Evolutionary conservation across 805 yeast genomes (phyloP).

Genomic region (Metschnikowia rubicola): DNA sequence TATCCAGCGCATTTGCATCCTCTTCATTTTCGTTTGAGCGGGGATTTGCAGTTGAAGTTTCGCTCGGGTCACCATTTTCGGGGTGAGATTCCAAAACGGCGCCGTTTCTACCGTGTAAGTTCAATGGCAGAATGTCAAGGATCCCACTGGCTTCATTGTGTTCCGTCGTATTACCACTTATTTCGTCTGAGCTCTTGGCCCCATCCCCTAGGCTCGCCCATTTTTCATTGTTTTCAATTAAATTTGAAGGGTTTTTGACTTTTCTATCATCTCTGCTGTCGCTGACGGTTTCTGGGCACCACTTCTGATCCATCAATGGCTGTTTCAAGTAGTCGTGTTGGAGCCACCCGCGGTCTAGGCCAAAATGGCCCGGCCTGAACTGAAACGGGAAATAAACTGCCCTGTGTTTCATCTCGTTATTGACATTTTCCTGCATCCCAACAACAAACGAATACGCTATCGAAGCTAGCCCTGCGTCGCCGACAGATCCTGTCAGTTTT

Average conservation of each 20-base stretch:
- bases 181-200: no score
- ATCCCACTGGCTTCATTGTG: no score
- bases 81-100: no score
- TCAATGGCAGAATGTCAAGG: no score
- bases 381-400: slow-evolving; percentile 37
- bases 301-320: slow-evolving; percentile 25
- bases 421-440: slow-evolving; percentile 26
- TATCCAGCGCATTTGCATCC: not conserved
- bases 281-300: slow-evolving; percentile 21
- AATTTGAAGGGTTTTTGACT: no score
- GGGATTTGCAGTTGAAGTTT: no score
- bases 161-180: no score
- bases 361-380: slow-evolving; percentile 24
- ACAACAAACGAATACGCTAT: slow-evolving; percentile 35
- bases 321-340: slow-evolving; percentile 27
- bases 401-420: slow-evolving; percentile 14
- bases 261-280: not conserved
- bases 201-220: no score
- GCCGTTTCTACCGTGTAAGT: no score
- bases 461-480: slow-evolving; percentile 39
- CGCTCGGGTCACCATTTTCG: no score
- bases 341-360: slow-evolving; percentile 27
- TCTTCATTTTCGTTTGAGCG: not conserved
- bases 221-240: no score
- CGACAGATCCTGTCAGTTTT: slow-evolving; percentile 36